phyloP scores from a whole-genome alignment of 805 yeast genomes.

The Hanseniaspora singularis region DNA sequence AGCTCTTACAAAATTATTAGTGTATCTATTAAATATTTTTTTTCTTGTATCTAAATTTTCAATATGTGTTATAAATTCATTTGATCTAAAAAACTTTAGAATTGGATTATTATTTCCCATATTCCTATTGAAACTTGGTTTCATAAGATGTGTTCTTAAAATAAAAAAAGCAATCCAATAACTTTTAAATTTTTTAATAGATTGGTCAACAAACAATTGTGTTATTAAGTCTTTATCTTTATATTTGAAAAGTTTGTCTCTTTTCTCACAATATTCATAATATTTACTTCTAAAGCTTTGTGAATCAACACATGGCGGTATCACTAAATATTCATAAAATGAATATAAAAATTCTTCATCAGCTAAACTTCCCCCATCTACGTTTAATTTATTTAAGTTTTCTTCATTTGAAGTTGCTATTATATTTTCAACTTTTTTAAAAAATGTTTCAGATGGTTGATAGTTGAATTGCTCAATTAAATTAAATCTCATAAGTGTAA shows the following conservation, averaged over 20 bases:
- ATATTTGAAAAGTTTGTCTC: constrained; percentile 4
- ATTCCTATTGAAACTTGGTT: background rate
- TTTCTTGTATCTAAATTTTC: background rate
- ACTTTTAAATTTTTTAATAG: background rate
- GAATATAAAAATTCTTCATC: constrained; percentile 8
- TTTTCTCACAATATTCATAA: constrained; percentile 13
- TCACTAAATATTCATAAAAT: constrained; percentile 4
- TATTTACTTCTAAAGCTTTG: constrained; percentile 7
- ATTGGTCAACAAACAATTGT: constrained; percentile 1
- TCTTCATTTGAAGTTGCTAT: background rate
- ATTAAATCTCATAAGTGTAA: constrained; percentile 1
- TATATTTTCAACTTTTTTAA: background rate
- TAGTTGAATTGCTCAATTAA: constrained; percentile 1
- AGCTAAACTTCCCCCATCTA: background rate
- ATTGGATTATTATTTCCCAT: constrained; percentile 2
- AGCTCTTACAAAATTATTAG: constrained; percentile 4
- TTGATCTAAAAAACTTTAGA: background rate
- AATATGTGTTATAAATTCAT: no score
- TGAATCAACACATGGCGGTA: constrained; percentile 3
- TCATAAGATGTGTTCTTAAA: constrained; percentile 10
- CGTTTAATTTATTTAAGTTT: background rate
- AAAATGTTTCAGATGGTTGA: background rate
- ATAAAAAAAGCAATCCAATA: constrained; percentile 14
- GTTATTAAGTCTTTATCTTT: constrained; percentile 5
- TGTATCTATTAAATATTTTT: constrained; percentile 5